Percentiles rank a stretch among this genome's conserved stretches.
Evolutionary conservation across 768 basidiomycete species (phyloP).

Genomic region (Naganishia randhawae): DNA sequence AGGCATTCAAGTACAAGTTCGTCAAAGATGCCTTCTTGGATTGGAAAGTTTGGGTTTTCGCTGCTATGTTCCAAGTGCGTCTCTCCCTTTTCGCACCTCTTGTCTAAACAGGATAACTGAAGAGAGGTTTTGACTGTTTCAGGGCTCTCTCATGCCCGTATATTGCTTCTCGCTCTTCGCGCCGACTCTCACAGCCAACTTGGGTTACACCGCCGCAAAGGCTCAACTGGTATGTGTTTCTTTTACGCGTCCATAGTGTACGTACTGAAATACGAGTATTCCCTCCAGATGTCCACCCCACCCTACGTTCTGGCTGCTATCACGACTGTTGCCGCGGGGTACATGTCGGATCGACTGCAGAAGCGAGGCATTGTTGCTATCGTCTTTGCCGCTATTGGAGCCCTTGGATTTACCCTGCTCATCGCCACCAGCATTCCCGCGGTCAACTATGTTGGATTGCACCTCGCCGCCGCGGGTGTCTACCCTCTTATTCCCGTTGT

Average conservation of each 20-base stretch:
- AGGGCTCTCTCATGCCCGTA: constrained; percentile 37
- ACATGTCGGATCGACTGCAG: constrained; percentile 36
- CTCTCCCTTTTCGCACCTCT: too few relatives aligned
- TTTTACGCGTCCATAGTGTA: neutral
- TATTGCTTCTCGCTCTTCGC: constrained; percentile 38
- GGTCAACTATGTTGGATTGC: constrained; percentile 35
- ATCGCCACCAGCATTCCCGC: constrained; percentile 28
- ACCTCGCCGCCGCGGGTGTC: constrained; percentile 36
- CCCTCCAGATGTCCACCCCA: constrained; percentile 27
- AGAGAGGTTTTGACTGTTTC: constrained; percentile 32
- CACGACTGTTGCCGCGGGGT: constrained; percentile 34
- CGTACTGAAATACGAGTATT: neutral
- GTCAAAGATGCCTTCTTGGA: constrained; percentile 36
- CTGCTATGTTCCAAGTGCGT: too few relatives aligned
- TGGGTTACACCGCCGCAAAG: constrained; percentile 38
- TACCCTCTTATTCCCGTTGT: constrained; percentile 38
- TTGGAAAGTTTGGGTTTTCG: constrained; percentile 35
- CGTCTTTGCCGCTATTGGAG: constrained; percentile 29
- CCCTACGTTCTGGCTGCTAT: constrained; percentile 33
- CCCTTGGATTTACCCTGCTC: constrained; percentile 35
- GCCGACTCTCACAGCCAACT: constrained; percentile 36
- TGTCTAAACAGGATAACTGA: too few relatives aligned
- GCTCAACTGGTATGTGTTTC: constrained; percentile 34
- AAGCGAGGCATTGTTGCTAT: constrained; percentile 36
- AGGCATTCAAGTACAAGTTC: constrained; percentile 36